Evolutionary conservation across 768 basidiomycete genomes (phyloP).

Genomic region (Trametes cingulata): DNA sequence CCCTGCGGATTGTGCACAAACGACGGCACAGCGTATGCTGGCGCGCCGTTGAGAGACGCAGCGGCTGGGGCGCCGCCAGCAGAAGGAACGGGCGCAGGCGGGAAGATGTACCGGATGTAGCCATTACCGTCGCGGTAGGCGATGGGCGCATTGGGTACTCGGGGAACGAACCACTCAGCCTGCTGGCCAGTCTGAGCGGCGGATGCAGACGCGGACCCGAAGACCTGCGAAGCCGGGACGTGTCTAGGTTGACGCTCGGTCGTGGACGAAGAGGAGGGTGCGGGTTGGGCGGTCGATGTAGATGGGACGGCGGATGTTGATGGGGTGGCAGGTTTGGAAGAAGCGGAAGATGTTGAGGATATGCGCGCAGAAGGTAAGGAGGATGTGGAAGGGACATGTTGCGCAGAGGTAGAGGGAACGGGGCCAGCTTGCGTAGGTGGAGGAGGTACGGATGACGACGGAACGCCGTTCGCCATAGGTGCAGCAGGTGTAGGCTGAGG

Average conservation of each 20-base stretch:
- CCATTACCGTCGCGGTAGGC: slow-evolving; percentile 9
- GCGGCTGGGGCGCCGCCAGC: neutral
- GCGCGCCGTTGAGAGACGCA: neutral
- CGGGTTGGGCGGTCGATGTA: no score
- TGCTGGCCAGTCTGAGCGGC: neutral
- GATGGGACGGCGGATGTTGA: no score
- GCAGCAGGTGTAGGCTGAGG: neutral
- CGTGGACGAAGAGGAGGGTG: no score
- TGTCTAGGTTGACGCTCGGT: no score
- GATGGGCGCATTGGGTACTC: slow-evolving; percentile 1
- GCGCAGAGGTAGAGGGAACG: no score
- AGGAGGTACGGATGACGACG: neutral
- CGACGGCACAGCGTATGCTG: neutral
- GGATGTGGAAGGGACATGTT: no score
- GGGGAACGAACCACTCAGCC: slow-evolving; percentile 4
- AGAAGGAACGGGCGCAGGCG: neutral
- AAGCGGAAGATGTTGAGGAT: neutral
- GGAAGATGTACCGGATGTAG: neutral
- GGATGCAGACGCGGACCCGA: no score
- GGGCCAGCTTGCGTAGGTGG: no score
- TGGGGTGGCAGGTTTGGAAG: neutral
- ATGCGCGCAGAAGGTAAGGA: no score
- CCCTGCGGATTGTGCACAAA: neutral
- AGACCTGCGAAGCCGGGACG: no score
- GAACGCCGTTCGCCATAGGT: no score